A percentile compares a stretch with the other conserved stretches of the same genome.
phyloP scores from a whole-genome alignment of 2,329 filamentous ascomycete genomes.

The Rutstroemia sp. region DNA sequence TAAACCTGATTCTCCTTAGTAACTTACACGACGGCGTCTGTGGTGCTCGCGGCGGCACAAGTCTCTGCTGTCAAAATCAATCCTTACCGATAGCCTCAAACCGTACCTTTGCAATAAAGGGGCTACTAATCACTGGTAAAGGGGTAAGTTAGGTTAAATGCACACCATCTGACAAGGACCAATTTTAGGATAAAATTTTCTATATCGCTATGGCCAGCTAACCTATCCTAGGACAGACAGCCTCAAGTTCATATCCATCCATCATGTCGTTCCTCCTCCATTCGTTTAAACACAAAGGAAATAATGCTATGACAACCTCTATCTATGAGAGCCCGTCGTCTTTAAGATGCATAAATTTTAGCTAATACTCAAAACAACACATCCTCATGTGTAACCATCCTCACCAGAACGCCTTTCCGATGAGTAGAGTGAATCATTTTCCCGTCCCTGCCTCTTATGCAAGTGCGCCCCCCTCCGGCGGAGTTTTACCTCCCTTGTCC shows the following conservation, averaged over 20 bases:
- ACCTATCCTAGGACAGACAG: slow-evolving; percentile 6
- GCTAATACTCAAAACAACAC: slow-evolving; percentile 2
- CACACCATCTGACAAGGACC: not conserved
- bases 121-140: too few species aligned
- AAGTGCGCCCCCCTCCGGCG: slow-evolving; percentile 22
- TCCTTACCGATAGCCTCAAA: too few species aligned
- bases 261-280: not conserved
- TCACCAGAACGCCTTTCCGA: slow-evolving; percentile 12
- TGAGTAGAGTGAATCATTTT: slow-evolving; percentile 13
- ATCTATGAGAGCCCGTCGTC: not conserved
- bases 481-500: slow-evolving; percentile 17
- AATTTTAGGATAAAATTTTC: not conserved
- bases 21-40: too few species aligned
- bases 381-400: slow-evolving; percentile 2
- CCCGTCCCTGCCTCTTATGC: slow-evolving; percentile 12
- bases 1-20: too few species aligned
- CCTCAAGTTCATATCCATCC: not conserved
- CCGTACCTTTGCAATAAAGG: too few species aligned
- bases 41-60: too few species aligned
- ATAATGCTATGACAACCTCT: slow-evolving; percentile 5
- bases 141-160: not conserved
- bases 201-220: slow-evolving; percentile 7
- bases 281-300: not conserved
- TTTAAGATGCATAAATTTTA: not conserved
- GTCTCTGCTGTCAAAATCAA: too few species aligned